Evolutionary conservation across 106 monocot genomes (phyloP).

Genomic region (Dendrobium catenatum): DNA sequence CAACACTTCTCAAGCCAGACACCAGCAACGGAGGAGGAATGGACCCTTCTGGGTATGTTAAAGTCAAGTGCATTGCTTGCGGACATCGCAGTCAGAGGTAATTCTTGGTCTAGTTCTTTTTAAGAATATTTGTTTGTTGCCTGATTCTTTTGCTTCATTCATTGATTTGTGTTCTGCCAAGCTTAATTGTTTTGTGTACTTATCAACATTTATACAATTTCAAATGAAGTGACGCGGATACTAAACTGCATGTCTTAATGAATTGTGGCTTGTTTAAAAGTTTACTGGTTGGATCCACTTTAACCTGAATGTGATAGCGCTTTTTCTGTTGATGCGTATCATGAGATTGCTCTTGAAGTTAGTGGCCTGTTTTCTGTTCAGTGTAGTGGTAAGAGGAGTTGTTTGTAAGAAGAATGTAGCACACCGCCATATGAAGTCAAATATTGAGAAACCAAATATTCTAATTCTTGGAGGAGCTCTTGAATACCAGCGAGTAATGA

Average conservation of each 20-base stretch:
- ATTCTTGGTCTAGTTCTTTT: background rate
- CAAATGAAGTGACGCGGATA: no score
- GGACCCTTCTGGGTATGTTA: conserved; percentile 89
- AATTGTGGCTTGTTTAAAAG: background rate
- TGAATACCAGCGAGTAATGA: conserved; percentile 80
- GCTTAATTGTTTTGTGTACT: background rate
- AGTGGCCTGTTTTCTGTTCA: conserved; percentile 17
- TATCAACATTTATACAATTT: background rate
- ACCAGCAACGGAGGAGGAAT: conserved; percentile 76
- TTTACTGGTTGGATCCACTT: background rate
- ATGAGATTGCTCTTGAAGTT: conserved; percentile 14
- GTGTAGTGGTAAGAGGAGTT: conserved; percentile 80
- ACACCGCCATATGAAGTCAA: conserved; percentile 78
- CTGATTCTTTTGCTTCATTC: background rate
- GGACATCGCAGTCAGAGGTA: conserved; percentile 83
- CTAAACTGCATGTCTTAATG: background rate
- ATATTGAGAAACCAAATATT: conserved; percentile 66
- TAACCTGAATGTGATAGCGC: background rate
- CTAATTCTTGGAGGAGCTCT: conserved; percentile 91
- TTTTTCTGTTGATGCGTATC: background rate
- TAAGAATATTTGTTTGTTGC: background rate
- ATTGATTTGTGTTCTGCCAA: background rate
- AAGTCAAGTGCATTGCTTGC: conserved; percentile 82
- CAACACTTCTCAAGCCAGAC: conserved; percentile 79
- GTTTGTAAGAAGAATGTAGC: conserved; percentile 94